phyloP scores from a whole-genome alignment of 768 basidiomycete species.

The Sutorius australiensis region DNA sequence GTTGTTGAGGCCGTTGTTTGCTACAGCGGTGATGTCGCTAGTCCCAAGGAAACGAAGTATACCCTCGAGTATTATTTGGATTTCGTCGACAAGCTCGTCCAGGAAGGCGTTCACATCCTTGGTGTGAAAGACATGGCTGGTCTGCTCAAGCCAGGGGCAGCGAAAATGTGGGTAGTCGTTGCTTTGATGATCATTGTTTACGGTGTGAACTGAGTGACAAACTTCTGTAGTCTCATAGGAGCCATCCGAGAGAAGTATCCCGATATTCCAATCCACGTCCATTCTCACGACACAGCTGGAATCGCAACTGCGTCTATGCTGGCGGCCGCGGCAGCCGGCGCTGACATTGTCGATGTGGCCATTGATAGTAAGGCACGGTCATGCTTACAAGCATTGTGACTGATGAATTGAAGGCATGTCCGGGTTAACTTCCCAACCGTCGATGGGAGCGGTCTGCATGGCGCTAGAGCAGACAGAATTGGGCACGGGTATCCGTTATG shows the following conservation, averaged over 20 bases:
- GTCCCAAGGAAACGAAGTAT: slow-evolving; percentile 93
- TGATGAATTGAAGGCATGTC: slow-evolving; percentile 75
- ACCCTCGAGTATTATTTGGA: slow-evolving; percentile 96
- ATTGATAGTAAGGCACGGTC: slow-evolving; percentile 79
- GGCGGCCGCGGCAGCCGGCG: slow-evolving; percentile 93
- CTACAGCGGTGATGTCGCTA: slow-evolving; percentile 97
- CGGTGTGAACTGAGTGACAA: slow-evolving; percentile 3
- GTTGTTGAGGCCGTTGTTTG: slow-evolving; percentile 97
- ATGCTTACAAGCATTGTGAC: neutral
- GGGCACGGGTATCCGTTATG: slow-evolving; percentile 94
- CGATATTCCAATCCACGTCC: slow-evolving; percentile 97
- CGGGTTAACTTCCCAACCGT: slow-evolving; percentile 95
- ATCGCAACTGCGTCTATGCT: slow-evolving; percentile 98
- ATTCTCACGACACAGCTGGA: slow-evolving; percentile 99
- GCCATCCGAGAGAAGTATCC: slow-evolving; percentile 95
- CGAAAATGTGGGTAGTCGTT: slow-evolving; percentile 63
- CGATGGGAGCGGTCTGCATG: slow-evolving; percentile 96
- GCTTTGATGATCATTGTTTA: neutral
- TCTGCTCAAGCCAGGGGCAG: slow-evolving; percentile 90
- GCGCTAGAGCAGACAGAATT: slow-evolving; percentile 92
- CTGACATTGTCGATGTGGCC: slow-evolving; percentile 96
- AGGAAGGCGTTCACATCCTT: slow-evolving; percentile 94
- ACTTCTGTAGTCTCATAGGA: slow-evolving; percentile 68
- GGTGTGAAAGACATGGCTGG: slow-evolving; percentile 99
- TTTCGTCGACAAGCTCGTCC: slow-evolving; percentile 88